Evolutionary conservation across 1,284 basidiomycete species (phyloP).

Genomic region (Malassezia nana): DNA sequence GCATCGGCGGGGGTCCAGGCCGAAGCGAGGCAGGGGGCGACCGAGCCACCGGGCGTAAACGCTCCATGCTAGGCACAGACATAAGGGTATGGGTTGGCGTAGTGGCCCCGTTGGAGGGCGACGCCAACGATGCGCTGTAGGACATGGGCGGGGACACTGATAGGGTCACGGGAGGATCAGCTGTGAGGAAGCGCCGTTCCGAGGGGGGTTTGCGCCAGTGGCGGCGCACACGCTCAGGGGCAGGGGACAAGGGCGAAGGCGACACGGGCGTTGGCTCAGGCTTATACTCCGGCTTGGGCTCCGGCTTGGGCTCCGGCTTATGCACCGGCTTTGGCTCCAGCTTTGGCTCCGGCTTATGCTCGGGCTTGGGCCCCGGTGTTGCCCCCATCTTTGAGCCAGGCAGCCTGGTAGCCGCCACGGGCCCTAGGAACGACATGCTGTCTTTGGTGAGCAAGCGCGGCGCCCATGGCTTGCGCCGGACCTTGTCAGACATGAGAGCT

Average conservation of each 20-base stretch:
- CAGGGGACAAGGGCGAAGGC: too few relatives aligned
- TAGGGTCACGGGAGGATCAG: slow-evolving; percentile 1
- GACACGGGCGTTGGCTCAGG: too few relatives aligned
- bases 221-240: not conserved
- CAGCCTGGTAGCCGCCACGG: too few relatives aligned
- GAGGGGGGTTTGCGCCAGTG: not conserved
- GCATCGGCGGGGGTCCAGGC: not conserved
- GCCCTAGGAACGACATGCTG: not conserved
- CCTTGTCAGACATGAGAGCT: too few relatives aligned
- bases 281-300: too few relatives aligned
- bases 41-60: not conserved
- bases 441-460: not conserved
- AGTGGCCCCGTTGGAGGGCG: not conserved
- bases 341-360: too few relatives aligned
- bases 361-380: too few relatives aligned
- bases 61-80: not conserved
- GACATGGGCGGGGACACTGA: slow-evolving; percentile 1
- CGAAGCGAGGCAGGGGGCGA: not conserved
- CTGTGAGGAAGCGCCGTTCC: not conserved
- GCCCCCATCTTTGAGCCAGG: too few relatives aligned
- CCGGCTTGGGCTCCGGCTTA: too few relatives aligned
- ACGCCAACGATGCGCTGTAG: not conserved
- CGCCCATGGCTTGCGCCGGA: not conserved
- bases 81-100: not conserved
- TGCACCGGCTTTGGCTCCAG: too few relatives aligned